phyloP scores from a whole-genome alignment of 192 early-diverging fungal genomes.

The Backusella circina region DNA sequence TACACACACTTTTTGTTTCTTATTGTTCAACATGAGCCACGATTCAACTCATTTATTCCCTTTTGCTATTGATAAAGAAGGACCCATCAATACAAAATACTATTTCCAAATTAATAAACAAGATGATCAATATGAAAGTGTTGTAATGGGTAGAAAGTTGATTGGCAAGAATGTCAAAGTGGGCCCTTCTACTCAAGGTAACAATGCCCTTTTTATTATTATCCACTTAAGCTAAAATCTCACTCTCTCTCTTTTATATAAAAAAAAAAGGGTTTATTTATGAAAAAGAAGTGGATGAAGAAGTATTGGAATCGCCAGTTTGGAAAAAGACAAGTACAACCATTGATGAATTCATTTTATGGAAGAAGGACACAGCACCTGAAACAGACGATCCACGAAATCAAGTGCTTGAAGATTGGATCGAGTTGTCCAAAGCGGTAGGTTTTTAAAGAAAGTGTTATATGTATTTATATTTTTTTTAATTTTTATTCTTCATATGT shows the following conservation, averaged over 20 bases:
- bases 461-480: neutral
- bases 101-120: neutral
- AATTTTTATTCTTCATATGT: neutral
- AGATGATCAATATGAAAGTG: neutral
- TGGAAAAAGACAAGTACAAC: slow-evolving; percentile 5
- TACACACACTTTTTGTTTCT: neutral
- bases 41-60: slow-evolving; percentile 1
- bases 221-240: too few relatives aligned
- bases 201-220: neutral
- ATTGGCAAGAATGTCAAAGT: neutral
- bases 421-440: slow-evolving; percentile 1
- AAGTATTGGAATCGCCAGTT: neutral
- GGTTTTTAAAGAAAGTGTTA: neutral
- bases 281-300: neutral
- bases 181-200: neutral
- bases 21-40: neutral
- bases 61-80: neutral
- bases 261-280: neutral
- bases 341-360: slow-evolving; percentile 10
- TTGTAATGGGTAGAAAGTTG: slow-evolving; percentile 3
- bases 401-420: neutral
- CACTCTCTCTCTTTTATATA: neutral
- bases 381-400: neutral
- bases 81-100: neutral
- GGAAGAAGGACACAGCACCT: slow-evolving; percentile 8